These are phyloP conservation scores for Euphorbia schlechtendalii DNA, from an alignment of 441 rosid genomes.

Conservation along the genomic window DNA sequence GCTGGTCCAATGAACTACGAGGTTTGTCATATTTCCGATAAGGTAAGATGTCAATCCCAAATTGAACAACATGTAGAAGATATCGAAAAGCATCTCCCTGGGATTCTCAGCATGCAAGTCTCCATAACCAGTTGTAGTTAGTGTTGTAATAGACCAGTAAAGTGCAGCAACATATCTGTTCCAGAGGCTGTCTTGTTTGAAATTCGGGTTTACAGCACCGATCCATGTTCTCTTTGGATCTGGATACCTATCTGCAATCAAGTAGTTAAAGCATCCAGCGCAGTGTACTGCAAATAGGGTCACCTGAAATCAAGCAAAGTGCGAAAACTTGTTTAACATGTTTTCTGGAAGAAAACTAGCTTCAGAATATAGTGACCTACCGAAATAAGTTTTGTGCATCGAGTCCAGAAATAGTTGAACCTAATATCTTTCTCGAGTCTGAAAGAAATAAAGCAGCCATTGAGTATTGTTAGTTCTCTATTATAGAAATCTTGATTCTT, in stretches of 20 bases:
- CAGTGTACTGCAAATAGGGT: slow-evolving; percentile 74
- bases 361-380: slow-evolving; percentile 35
- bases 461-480: slow-evolving; percentile 20
- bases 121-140: slow-evolving; percentile 89
- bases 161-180: slow-evolving; percentile 76
- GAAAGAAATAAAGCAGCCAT: slow-evolving; percentile 19
- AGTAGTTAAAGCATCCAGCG: slow-evolving; percentile 78
- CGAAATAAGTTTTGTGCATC: slow-evolving; percentile 57
- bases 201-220: slow-evolving; percentile 48
- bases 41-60: slow-evolving; percentile 85
- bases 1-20: slow-evolving; percentile 68
- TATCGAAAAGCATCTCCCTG: slow-evolving; percentile 66
- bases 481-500: slow-evolving; percentile 11
- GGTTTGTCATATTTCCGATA: slow-evolving; percentile 94
- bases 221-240: slow-evolving; percentile 62
- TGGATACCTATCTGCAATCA: slow-evolving; percentile 58
- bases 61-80: slow-evolving; percentile 83
- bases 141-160: slow-evolving; percentile 90
- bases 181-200: slow-evolving; percentile 68
- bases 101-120: slow-evolving; percentile 75
- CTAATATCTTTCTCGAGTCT: slow-evolving; percentile 89
- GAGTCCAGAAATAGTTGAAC: slow-evolving; percentile 67
- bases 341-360: not conserved
- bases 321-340: too few species aligned
- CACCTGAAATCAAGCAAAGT: slow-evolving; percentile 49